Evolutionary conservation across 2,329 filamentous ascomycete species (phyloP), one percentile per base, ranked within the genome.

Genomic region (Trichoderma sp.): DNA sequence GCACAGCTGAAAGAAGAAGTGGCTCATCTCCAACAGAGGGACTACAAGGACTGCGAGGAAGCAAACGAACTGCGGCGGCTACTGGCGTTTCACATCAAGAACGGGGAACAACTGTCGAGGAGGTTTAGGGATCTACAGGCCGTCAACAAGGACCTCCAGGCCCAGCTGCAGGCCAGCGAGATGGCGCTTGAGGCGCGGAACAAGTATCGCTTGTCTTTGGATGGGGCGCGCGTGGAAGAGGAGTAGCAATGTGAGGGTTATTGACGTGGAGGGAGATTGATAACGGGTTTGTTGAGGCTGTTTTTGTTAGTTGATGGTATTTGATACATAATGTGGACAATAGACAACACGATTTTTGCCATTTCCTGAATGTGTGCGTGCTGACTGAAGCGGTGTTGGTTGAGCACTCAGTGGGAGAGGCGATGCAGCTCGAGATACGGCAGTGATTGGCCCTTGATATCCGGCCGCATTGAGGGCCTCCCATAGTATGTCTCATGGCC

Each of bases 31-130:
- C 9, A 34, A 28, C 7, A 54, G 19, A 17, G 24, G 44, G 34
- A n/a, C 5, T 21, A 9, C 5, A 26, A 10, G 39, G 6, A 19
- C 14, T 14, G 45, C 28, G 56, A 61, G 47, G 50, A 61, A n/a
- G 43, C 50, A 6, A 52, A 56, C n/a, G 50, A 65, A 10, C 19
- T 65, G 41, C 48, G n/a, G 9, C 57, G 24, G 17, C 39, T 65
- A 1, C 26, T 65, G 56, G 63, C 28, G 12, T 65, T 65, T 41
- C 56, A 65, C 55, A 55, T 52, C 15, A 61, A 15, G 2, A 65
- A 65, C 7, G 63, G 48, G 47, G 63, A 65, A 15, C 48, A 54
- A 15, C 19, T 61, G 7, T 61, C 63, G 7, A 65, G n/a, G 43
- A 34, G 44, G 15, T 41, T 47, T 6, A 47, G 50, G 28, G 63